phyloP scores from a whole-genome alignment of 352 stramenopile species.

The Globisporangium apiculatum region DNA sequence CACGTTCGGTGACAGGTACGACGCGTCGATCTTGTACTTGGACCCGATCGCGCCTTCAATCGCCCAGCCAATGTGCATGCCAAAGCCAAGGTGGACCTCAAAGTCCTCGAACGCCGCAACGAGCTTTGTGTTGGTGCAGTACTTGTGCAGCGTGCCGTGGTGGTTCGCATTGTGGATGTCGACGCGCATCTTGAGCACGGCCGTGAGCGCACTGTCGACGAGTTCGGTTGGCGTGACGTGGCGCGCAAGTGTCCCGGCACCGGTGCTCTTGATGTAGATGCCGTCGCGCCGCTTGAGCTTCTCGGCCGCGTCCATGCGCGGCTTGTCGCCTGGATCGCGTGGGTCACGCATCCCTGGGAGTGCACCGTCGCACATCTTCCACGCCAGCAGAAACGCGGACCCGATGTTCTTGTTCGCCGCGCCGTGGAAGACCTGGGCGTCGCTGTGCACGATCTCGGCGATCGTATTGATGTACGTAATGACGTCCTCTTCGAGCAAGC shows the following conservation, averaged over 20 bases:
- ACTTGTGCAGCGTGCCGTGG: slow-evolving; percentile 72
- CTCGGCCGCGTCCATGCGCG: slow-evolving; percentile 54
- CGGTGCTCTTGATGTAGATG: slow-evolving; percentile 61
- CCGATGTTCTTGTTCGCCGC: slow-evolving; percentile 97
- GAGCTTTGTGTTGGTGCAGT: slow-evolving; percentile 79
- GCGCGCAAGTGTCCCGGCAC: slow-evolving; percentile 29
- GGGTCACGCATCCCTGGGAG: slow-evolving; percentile 81
- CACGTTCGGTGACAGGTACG: slow-evolving; percentile 96
- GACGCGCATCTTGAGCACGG: slow-evolving; percentile 96
- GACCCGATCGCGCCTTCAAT: slow-evolving; percentile 98
- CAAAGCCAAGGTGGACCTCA: slow-evolving; percentile 94
- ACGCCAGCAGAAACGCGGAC: slow-evolving; percentile 92
- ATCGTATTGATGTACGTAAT: slow-evolving; percentile 98
- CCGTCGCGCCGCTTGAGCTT: slow-evolving; percentile 52
- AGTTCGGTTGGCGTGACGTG: slow-evolving; percentile 68
- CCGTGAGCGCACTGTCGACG: slow-evolving; percentile 92
- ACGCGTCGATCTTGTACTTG: slow-evolving; percentile 98
- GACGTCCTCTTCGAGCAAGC: slow-evolving; percentile 91
- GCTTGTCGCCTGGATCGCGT: slow-evolving; percentile 64
- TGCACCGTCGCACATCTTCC: slow-evolving; percentile 91
- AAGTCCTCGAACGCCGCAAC: slow-evolving; percentile 85
- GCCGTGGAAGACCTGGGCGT: slow-evolving; percentile 91
- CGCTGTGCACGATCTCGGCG: slow-evolving; percentile 93
- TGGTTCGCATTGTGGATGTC: slow-evolving; percentile 93
- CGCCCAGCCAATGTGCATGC: slow-evolving; percentile 96